Evolutionary conservation across 1,284 basidiomycete genomes (phyloP).

Genomic region (Microbotryum scabiosae): DNA sequence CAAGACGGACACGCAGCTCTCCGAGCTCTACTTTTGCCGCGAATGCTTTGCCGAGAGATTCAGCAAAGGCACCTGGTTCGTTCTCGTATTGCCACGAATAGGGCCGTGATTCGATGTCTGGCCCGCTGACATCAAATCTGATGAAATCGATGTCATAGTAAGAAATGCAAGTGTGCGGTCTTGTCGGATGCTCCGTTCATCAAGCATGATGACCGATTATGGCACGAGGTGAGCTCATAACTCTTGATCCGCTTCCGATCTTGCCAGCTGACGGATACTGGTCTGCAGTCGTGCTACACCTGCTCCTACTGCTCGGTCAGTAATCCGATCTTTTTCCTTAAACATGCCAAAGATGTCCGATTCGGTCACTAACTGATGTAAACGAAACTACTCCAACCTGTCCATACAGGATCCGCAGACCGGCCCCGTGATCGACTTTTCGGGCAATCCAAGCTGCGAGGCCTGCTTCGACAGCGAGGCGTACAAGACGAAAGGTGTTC

Average conservation of each 20-base stretch:
- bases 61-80: conserved; percentile 21
- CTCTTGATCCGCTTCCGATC: neutral
- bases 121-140: too few relatives aligned
- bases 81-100: neutral
- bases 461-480: conserved; percentile 26
- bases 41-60: conserved; percentile 24
- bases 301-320: conserved; percentile 25
- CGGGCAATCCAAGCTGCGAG: conserved; percentile 20
- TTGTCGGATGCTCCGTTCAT: conserved; percentile 22
- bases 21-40: conserved; percentile 23
- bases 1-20: conserved; percentile 2
- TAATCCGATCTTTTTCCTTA: too few relatives aligned
- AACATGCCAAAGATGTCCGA: too few relatives aligned
- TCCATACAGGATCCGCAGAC: conserved; percentile 8
- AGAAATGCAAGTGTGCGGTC: conserved; percentile 24
- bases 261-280: neutral
- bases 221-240: conserved; percentile 18
- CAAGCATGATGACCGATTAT: conserved; percentile 14
- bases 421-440: conserved; percentile 14
- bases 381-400: too few relatives aligned
- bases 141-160: neutral
- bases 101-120: too few relatives aligned
- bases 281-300: conserved; percentile 15
- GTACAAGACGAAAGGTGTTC: conserved; percentile 12
- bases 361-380: too few relatives aligned